Evolutionary conservation across 495 filamentous ascomycete species (phyloP).

Genomic region (Usnea hakonensis): DNA sequence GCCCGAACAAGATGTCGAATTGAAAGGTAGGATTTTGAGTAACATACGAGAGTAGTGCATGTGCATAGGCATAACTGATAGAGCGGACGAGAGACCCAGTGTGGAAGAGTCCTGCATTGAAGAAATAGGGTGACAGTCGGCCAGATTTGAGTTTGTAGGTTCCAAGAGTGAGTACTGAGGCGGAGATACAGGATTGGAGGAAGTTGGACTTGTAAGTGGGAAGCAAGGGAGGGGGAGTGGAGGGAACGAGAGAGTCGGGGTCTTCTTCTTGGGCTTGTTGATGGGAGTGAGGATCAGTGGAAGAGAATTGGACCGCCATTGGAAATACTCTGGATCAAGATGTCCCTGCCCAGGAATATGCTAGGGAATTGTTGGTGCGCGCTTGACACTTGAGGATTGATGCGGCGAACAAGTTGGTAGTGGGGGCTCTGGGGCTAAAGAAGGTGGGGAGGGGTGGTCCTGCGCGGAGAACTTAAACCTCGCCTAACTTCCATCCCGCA

Average conservation of each 20-base stretch:
- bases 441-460: not conserved
- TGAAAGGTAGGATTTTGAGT: conserved; percentile 35
- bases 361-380: not conserved
- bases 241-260: conserved; percentile 8
- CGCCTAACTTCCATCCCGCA: conserved; percentile 8
- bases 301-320: not conserved
- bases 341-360: no score
- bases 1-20: conserved; percentile 49
- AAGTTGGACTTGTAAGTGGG: conserved; percentile 59
- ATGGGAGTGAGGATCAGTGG: not conserved
- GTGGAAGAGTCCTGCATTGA: conserved; percentile 87
- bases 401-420: no score
- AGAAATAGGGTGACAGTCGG: conserved; percentile 95
- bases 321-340: not conserved
- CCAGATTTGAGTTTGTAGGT: conserved; percentile 85
- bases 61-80: conserved; percentile 71
- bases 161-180: conserved; percentile 79
- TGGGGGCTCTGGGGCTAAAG: no score
- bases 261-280: conserved; percentile 11
- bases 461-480: not conserved
- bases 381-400: not conserved
- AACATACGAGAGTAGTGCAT: conserved; percentile 46
- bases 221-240: not conserved
- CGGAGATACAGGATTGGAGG: conserved; percentile 60
- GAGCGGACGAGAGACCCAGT: conserved; percentile 62